Evolutionary conservation across 768 basidiomycete genomes (phyloP), one percentile per base, ranked within the genome.

Genomic region (Favolaschia claudopus): DNA sequence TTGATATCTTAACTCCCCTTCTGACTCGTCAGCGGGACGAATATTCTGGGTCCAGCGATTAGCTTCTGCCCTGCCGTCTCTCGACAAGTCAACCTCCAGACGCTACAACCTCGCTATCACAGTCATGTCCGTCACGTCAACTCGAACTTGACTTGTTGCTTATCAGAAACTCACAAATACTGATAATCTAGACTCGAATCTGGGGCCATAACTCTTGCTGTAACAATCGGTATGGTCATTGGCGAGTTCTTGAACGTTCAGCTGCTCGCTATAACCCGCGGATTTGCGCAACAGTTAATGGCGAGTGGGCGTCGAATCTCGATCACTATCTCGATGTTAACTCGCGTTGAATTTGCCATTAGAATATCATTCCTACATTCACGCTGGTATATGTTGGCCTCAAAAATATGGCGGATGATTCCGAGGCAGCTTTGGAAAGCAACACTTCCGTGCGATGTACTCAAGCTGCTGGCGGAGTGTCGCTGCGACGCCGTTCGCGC

Each of bases 101-200:
- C 48, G 48, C 38, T 49, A 38, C n/a, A 49, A 49, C 48, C 27
- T 38, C 34, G 48, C 48, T 37, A 49, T 49, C 48, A 49, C 34
- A 49, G 34, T 49, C 34, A 49, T 24, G 48, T 49, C 38, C 36
- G 36, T n/a, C n/a, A n/a, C n/a, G n/a, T n/a, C n/a, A n/a, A n/a
- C n/a, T n/a, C n/a, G n/a, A n/a, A n/a, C n/a, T n/a, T n/a, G 48
- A 19, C 38, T 49, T 27, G 34, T 27, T 13, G 29, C 36, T 17
- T 19, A 49, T 25, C 34, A 49, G 38, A 38, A 37, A 29, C 48
- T 49, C 38, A 48, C 48, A 37, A 49, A 33, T 37, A 37, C 36
- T 29, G 17, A 33, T 33, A 28, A 15, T 22, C 25, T 28, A 44
- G 42, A 44, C 20, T 44, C 15, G 48, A 49, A 27, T 49, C 48